Evolutionary conservation across 352 stramenopile genomes (phyloP), one percentile per base, ranked within the genome.

Genomic region (Pythium myriotylum): DNA sequence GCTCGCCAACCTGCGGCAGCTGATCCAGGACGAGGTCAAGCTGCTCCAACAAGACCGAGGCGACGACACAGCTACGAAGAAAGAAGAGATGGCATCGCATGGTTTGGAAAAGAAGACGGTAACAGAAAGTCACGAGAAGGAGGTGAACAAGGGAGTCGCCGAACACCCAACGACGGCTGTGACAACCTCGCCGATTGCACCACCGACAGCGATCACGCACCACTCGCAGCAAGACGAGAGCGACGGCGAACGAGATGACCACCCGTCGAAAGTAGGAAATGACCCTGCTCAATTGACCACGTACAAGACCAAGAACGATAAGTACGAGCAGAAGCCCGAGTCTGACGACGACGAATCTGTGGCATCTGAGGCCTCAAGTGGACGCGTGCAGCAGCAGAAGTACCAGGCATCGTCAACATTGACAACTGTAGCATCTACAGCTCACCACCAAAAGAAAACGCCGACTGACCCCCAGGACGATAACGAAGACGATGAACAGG

Each of bases 21-120:
- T 94, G 3, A 93, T 94, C 57, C 84, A 93, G 14, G 82, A 81
- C 26, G 86, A 94, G 58, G 83, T 94, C 26, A 76, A 82, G 50
- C 49, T 89, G 24, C 64, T 89, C 37, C 76, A 88, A 43, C 76
- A 88, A 37, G 68, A 89, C 47, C 75, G 67, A 2, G 12, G 20
- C 19, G 33, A 24, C 12, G 54, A 56, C 45, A 3, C 50, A 42
- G n/a, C 51, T 55, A 27, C 37, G 54, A 68, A 62, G 42, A 61
- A 60, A 37, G 24, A 51, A 22, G 16, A 32, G 1, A 37, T 42
- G 9, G 23, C 40, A 5, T 20, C 29, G 4, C 37, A 43, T 14
- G 17, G 13, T 7, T n/a, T 20, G 17, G 42, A 53, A 49, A 49
- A 65, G 49, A 60, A 67, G 26, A 22, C 41, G 0, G 19, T 6